phyloP scores from a whole-genome alignment of 805 yeast species.

The Hanseniaspora clermontiae region DNA sequence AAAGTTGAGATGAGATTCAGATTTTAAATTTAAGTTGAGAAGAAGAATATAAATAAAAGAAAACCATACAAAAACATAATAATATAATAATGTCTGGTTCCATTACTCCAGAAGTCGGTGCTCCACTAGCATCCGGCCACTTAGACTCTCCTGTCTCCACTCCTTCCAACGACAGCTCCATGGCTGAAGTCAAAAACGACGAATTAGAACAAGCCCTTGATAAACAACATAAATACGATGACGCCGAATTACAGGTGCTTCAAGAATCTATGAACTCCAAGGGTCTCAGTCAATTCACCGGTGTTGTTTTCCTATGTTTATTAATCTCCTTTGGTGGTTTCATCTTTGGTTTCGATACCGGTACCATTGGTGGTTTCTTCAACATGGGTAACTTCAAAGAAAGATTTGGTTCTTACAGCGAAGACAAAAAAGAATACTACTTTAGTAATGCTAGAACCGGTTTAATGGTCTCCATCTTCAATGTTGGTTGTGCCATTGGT shows the following conservation, averaged over 20 bases:
- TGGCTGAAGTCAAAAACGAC: conserved; percentile 5
- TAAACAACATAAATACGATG: conserved; percentile 9
- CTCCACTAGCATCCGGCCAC: neutral
- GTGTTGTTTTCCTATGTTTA: conserved; percentile 22
- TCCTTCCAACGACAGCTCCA: conserved; percentile 4
- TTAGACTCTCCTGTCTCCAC: conserved; percentile 7
- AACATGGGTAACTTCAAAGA: conserved; percentile 44
- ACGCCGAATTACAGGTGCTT: conserved; percentile 6
- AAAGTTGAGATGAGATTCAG: no score
- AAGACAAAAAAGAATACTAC: conserved; percentile 29
- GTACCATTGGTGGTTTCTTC: conserved; percentile 62
- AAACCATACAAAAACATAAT: neutral
- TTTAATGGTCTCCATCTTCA: conserved; percentile 44
- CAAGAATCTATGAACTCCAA: conserved; percentile 17
- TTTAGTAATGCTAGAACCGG: conserved; percentile 41
- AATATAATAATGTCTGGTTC: conserved; percentile 9
- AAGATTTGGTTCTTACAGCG: conserved; percentile 38
- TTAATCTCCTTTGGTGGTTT: conserved; percentile 56
- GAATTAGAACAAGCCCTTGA: neutral
- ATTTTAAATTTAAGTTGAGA: neutral
- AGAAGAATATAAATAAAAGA: neutral
- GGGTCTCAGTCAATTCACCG: conserved; percentile 17
- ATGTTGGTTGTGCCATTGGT: conserved; percentile 61
- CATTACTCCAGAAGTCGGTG: conserved; percentile 8
- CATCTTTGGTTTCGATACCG: conserved; percentile 67